A percentile compares a stretch with the other conserved stretches of the same genome.
phyloP scores from a whole-genome alignment of 345 rosid species.

The Euphorbia peplus region DNA sequence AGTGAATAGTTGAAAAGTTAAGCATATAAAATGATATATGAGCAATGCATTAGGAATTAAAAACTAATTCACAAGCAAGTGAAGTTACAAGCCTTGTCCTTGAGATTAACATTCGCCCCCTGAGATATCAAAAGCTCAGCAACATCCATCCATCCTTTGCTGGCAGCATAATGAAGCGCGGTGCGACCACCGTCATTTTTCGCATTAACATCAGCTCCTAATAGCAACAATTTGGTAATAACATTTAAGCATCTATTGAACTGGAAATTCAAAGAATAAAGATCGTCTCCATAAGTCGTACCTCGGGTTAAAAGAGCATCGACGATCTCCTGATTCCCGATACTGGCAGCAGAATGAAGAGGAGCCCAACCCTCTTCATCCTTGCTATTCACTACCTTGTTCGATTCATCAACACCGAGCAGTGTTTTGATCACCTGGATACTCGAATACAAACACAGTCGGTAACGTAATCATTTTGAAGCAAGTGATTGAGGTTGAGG shows the following conservation, averaged over 20 bases:
- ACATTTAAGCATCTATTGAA: background rate
- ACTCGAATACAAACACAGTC: background rate
- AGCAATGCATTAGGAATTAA: background rate
- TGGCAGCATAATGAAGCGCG: constrained; percentile 96
- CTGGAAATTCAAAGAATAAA: background rate
- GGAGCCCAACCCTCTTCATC: constrained; percentile 99
- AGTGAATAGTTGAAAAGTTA: background rate
- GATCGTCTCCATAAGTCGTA: background rate
- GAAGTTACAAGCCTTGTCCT: constrained; percentile 65
- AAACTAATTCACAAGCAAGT: background rate
- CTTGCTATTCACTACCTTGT: constrained; percentile 42
- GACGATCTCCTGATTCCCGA: constrained; percentile 56
- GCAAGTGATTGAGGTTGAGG: background rate
- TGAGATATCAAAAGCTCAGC: constrained; percentile 62
- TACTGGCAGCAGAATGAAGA: constrained; percentile 80
- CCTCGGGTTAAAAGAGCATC: constrained; percentile 59
- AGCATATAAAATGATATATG: background rate
- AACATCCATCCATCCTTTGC: constrained; percentile 75
- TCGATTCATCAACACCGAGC: constrained; percentile 44
- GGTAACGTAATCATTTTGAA: background rate
- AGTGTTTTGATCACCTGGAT: constrained; percentile 56
- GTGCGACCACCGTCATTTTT: constrained; percentile 80
- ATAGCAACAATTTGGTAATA: constrained; percentile 1
- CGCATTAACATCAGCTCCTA: constrained; percentile 76
- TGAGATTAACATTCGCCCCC: constrained; percentile 59